A percentile compares a stretch with the other conserved stretches of the same genome.
Evolutionary conservation across 2,329 filamentous ascomycete genomes (phyloP).

Genomic region (Stagonosporopsis vannaccii): DNA sequence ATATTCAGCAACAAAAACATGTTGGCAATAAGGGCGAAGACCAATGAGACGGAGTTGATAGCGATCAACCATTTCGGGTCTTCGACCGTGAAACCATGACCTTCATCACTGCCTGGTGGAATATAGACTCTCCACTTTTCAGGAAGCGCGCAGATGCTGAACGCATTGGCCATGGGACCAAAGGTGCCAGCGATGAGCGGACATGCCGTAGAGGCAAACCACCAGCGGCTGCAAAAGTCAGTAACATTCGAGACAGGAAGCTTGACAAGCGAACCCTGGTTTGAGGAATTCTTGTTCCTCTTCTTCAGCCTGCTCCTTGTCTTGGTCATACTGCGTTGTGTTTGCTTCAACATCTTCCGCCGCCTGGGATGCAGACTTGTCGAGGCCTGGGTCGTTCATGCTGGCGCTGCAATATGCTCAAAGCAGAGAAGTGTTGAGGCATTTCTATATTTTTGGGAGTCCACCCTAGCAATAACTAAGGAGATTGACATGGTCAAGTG

Average conservation of each 20-base stretch:
- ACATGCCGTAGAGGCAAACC: conserved; percentile 67
- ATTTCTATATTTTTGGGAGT: too few relatives aligned
- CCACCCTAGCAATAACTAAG: background rate
- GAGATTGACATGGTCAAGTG: conserved; percentile 7
- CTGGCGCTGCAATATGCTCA: background rate
- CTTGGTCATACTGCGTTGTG: conserved; percentile 35
- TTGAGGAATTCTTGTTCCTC: conserved; percentile 54
- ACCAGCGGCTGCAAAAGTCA: conserved; percentile 58
- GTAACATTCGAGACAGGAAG: background rate
- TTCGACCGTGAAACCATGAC: conserved; percentile 54
- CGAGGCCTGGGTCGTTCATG: conserved; percentile 61
- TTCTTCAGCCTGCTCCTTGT: conserved; percentile 47
- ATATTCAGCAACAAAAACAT: conserved; percentile 65
- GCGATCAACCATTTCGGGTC: conserved; percentile 64
- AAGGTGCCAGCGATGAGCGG: conserved; percentile 65
- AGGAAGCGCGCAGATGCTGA: conserved; percentile 63
- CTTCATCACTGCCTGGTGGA: conserved; percentile 54
- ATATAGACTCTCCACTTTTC: conserved; percentile 64
- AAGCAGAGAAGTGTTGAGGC: background rate
- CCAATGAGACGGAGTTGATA: conserved; percentile 64
- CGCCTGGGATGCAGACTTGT: conserved; percentile 57
- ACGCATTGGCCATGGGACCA: conserved; percentile 63
- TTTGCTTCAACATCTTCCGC: conserved; percentile 54
- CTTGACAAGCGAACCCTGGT: conserved; percentile 46
- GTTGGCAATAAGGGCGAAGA: conserved; percentile 63